Evolutionary conservation across 2,329 filamentous ascomycete genomes (phyloP).

Genomic region (Zasmidium angulare): DNA sequence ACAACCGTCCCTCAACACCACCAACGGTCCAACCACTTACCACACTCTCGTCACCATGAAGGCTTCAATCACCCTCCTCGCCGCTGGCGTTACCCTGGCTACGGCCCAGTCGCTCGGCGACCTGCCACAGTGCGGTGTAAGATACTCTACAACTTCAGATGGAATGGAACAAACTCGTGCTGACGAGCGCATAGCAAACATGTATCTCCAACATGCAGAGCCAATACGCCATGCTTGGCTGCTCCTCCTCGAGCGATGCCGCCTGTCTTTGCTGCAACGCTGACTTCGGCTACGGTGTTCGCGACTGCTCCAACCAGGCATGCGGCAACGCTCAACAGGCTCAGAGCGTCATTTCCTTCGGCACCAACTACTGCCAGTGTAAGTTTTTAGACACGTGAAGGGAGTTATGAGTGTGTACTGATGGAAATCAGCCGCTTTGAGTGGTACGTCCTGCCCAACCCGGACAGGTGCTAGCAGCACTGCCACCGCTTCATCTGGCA

Average conservation of each 20-base stretch:
- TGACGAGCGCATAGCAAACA: conserved; percentile 28
- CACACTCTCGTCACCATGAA: conserved; percentile 32
- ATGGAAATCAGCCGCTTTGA: conserved; percentile 2
- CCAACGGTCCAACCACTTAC: neutral
- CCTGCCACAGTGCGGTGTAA: conserved; percentile 39
- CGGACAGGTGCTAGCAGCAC: conserved; percentile 6
- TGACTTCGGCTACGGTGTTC: conserved; percentile 40
- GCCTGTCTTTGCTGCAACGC: conserved; percentile 38
- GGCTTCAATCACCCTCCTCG: conserved; percentile 30
- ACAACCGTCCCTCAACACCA: neutral
- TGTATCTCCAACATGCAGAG: conserved; percentile 40
- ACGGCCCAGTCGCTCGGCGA: conserved; percentile 33
- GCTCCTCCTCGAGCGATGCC: conserved; percentile 29
- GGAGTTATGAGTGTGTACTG: neutral
- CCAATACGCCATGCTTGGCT: conserved; percentile 33
- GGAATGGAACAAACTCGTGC: conserved; percentile 9
- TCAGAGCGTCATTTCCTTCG: conserved; percentile 34
- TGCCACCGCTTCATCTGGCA: neutral
- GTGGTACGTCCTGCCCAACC: conserved; percentile 15
- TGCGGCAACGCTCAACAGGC: conserved; percentile 29
- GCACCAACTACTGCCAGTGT: conserved; percentile 35
- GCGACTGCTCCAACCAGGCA: conserved; percentile 40
- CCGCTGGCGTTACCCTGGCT: conserved; percentile 33
- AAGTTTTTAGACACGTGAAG: conserved; percentile 8
- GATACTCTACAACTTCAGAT: conserved; percentile 15